Evolutionary conservation across 306 rosid genomes (phyloP).

Genomic region (Begonia masoniana): DNA sequence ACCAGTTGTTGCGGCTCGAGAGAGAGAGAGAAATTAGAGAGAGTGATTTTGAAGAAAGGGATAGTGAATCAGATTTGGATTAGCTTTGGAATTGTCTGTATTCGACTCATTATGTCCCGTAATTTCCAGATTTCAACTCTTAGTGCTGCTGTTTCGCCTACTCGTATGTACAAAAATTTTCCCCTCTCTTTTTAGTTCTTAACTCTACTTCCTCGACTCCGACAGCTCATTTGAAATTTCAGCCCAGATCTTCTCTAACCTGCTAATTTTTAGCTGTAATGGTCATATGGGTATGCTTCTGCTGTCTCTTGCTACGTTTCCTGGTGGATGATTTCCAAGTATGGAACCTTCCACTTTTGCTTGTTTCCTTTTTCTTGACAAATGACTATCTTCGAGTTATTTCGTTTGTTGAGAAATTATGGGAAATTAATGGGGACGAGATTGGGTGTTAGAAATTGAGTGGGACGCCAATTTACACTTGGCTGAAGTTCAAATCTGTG

Average conservation of each 20-base stretch:
- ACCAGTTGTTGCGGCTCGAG: slow-evolving; percentile 71
- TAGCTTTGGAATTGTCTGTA: slow-evolving; percentile 2
- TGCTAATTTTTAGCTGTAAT: slow-evolving; percentile 2
- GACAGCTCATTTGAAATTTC: background rate
- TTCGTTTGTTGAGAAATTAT: background rate
- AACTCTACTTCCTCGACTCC: slow-evolving; percentile 1
- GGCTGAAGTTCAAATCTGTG: background rate
- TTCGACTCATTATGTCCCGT: slow-evolving; percentile 4
- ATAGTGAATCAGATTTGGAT: background rate
- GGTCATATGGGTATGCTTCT: slow-evolving; percentile 23
- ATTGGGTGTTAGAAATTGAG: background rate
- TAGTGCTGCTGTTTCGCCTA: slow-evolving; percentile 20
- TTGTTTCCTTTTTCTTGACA: background rate
- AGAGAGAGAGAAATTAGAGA: background rate
- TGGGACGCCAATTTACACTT: background rate
- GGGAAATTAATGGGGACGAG: background rate
- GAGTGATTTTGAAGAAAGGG: background rate
- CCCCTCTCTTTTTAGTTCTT: background rate
- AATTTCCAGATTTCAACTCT: slow-evolving; percentile 51
- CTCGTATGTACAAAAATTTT: slow-evolving; percentile 5
- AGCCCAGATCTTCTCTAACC: slow-evolving; percentile 45
- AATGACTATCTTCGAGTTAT: background rate
- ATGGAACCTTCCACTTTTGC: background rate
- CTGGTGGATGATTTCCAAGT: background rate
- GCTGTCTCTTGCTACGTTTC: slow-evolving; percentile 3